These are phyloP conservation scores for Gynochthodes officinalis DNA, from an alignment of 257 asterid species.

Conservation along the genomic window DNA sequence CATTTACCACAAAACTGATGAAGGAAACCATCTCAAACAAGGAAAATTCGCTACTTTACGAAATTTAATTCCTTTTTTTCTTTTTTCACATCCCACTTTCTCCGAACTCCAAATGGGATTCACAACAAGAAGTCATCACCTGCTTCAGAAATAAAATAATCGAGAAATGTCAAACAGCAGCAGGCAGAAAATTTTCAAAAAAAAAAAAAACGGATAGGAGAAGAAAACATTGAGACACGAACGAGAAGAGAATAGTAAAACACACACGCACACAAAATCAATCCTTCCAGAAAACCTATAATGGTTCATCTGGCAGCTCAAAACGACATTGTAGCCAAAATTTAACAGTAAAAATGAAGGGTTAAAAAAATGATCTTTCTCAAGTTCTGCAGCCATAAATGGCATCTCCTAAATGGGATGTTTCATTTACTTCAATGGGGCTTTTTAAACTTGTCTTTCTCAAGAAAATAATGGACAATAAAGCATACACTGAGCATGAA, in stretches of 20 bases:
- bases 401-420: background rate
- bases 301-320: background rate
- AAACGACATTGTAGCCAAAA: background rate
- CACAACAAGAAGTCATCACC: slow-evolving; percentile 10
- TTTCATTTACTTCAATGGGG: background rate
- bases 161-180: background rate
- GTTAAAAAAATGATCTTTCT: background rate
- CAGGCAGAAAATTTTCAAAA: background rate
- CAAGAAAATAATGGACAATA: background rate
- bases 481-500: background rate
- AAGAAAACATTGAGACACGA: background rate
- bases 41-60: background rate
- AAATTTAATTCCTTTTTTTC: background rate
- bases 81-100: slow-evolving; percentile 4
- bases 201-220: background rate
- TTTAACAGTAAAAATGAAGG: background rate
- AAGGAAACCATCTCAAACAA: background rate
- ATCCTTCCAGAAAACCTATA: background rate
- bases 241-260: background rate
- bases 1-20: background rate
- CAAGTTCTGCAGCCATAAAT: slow-evolving; percentile 1
- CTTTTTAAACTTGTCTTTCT: background rate
- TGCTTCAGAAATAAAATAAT: slow-evolving; percentile 2
- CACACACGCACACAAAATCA: too few species aligned
- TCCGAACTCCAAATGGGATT: slow-evolving; percentile 10